A percentile compares a stretch with the other conserved stretches of the same genome.
These are phyloP conservation scores for Pythium monospermum DNA, from an alignment of 352 stramenopile species.

Conservation along the genomic window DNA sequence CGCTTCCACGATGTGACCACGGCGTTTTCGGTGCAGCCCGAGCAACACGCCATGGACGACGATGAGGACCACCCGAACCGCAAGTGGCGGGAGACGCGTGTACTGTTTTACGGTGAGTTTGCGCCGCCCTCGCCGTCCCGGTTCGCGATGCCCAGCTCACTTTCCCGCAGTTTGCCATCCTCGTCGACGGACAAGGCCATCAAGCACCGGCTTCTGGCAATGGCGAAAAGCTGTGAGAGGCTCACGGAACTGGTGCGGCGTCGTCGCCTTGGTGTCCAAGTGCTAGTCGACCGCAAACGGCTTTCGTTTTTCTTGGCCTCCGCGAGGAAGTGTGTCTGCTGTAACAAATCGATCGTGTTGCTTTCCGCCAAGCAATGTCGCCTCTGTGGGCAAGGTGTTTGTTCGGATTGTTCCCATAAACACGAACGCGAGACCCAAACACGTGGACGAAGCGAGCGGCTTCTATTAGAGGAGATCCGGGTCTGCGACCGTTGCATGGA, in stretches of 20 bases:
- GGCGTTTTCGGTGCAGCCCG: background rate
- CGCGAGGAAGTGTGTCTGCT: slow-evolving; percentile 49
- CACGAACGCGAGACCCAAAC: slow-evolving; percentile 16
- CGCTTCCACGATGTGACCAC: slow-evolving; percentile 11
- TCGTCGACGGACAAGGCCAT: slow-evolving; percentile 9
- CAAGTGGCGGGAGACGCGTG: background rate
- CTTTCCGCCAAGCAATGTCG: slow-evolving; percentile 39
- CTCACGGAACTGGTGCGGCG: slow-evolving; percentile 44
- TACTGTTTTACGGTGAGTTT: slow-evolving; percentile 17
- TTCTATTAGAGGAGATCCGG: slow-evolving; percentile 14
- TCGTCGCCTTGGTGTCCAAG: slow-evolving; percentile 52
- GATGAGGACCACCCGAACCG: background rate
- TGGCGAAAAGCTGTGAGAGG: slow-evolving; percentile 10
- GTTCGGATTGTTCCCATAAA: slow-evolving; percentile 31
- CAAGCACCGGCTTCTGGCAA: slow-evolving; percentile 6
- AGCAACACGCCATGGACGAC: background rate
- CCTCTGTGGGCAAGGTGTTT: slow-evolving; percentile 57
- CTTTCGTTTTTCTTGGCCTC: slow-evolving; percentile 24
- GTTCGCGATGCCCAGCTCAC: no score
- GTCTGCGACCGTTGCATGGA: slow-evolving; percentile 50
- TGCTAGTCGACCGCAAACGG: slow-evolving; percentile 11
- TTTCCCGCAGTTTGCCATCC: background rate
- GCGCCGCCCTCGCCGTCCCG: no score
- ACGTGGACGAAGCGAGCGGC: background rate
- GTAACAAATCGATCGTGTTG: slow-evolving; percentile 32